Evolutionary conservation across 306 rosid genomes (phyloP), one percentile per base, ranked within the genome.

Genomic region (Ormosia semicastrata): DNA sequence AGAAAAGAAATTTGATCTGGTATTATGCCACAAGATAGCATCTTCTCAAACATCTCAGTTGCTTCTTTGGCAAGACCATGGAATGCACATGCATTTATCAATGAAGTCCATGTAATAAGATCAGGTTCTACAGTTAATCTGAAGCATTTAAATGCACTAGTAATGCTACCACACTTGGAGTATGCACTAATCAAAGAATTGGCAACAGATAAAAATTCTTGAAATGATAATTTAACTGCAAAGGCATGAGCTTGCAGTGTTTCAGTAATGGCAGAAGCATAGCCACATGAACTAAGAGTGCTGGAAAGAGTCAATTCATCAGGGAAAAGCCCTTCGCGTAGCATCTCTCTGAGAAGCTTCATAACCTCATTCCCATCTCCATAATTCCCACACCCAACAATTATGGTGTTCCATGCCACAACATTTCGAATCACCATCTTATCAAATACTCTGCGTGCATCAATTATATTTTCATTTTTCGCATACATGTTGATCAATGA

Each of bases 281-380:
- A 72, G 29, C 92, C 94, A 68, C 97, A 91, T 18, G 94, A 90
- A 73, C 97, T 89, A 13, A 88, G 69, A 34, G 82, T 81, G 71
- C 97, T 91, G 70, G 94, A 88, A 76, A 94, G 84, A 79, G 94
- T 88, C 18, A 86, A 57, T 71, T 94, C 94, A 83, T 94, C 93
- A 0, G 94, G 90, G 32, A 0, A 69, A 72, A 77, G 50, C 11
- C 75, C 90, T 82, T 87, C 87, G 1, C 34, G 43, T 11, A 90
- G 81, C 98, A 91, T 91, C 85, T 86, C 85, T 40, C 29, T 57
- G 32, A 94, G 82, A 73, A 90, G 89, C 73, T 76, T 71, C 88
- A 90, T 75, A 46, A 91, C 97, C 30, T 89, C 92, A 67, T 75
- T 86, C 59, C 89, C 90, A 24, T 85, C 78, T 8, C 92, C 90